Evolutionary conservation across 371 early-diverging fungal genomes (phyloP), one percentile per base, ranked within the genome.

Genomic region (Rhizopus sp.): DNA sequence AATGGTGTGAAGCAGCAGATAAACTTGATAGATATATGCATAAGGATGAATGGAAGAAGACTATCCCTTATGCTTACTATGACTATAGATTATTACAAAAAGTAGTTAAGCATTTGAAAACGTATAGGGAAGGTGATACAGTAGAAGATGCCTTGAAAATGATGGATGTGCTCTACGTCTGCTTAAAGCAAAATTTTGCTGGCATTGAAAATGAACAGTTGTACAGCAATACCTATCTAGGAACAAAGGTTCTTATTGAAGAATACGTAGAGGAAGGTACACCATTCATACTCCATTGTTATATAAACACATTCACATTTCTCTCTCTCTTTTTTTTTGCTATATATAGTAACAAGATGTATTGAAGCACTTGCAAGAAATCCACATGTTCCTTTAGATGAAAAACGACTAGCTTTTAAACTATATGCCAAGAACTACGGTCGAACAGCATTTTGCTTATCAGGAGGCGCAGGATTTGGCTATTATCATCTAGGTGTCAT

Each of bases 391-490:
- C 55, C 83, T 3, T 39, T 68, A 12, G 79, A 81, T 16, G 88
- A 86, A 10, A 91, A 92, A 68, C 72, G 81, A 12, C 75, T 77
- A 8, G 90, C 93, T 53, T 89, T 95, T 62, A 85, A 80, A 50
- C 74, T 89, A 29, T 83, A 87, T 37, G 83, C 85, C 37, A 83
- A 87, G 57, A 85, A 91, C 42, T 94, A 88, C 70, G 97, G 97
- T 2, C 78, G 93, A 8, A 90, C 93, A 0, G 96, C 96, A 1
- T 77, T 97, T 57, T 88, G 94, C 56, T 79, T 97, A 33, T 86
- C 88, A 7, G 97, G 97, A 12, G 97, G 97, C 42, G 95, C 93
- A 0, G 82, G 87, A 31, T 89, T 95, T 70, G 95, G 93, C 8
- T 86, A 87, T 62, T 89, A 84, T 59, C 95, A 95, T 62, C 64